Conservation (phyloP, 495 filamentous ascomycete genomes). For the Jackrogersella minutella region DNA sequence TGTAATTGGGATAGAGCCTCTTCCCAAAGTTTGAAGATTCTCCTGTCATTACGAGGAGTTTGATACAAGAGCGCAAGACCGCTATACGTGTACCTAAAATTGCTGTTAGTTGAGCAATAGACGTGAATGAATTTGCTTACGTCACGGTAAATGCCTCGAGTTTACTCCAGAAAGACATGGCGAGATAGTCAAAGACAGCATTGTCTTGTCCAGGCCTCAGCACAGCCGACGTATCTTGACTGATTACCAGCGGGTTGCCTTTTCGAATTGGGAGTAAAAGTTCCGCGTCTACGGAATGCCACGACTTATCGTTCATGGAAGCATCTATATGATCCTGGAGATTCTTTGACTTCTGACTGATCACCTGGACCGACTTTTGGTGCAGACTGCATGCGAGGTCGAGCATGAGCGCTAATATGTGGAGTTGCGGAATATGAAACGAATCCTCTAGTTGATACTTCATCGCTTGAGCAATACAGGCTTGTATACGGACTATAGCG, state of each 20-base stretch:
- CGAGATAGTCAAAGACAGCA: conserved; percentile 52
- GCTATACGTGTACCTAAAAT: conserved; percentile 62
- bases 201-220: conserved; percentile 58
- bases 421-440: conserved; percentile 75
- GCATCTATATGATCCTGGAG: conserved; percentile 76
- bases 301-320: conserved; percentile 63
- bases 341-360: conserved; percentile 71
- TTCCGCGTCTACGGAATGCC: conserved; percentile 69
- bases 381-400: conserved; percentile 84
- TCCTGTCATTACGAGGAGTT: conserved; percentile 70
- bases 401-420: conserved; percentile 74
- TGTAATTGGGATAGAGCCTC: conserved; percentile 49
- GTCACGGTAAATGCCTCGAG: conserved; percentile 57
- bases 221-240: conserved; percentile 62
- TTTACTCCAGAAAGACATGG: conserved; percentile 59
- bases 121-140: conserved; percentile 45
- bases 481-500: conserved; percentile 80
- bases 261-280: conserved; percentile 80
- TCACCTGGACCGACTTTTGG: conserved; percentile 63
- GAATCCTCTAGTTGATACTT: conserved; percentile 78
- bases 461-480: conserved; percentile 79
- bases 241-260: conserved; percentile 74
- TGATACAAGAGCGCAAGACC: conserved; percentile 72
- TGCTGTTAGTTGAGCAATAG: conserved; percentile 7
- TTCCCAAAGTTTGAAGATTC: conserved; percentile 51